phyloP scores from a whole-genome alignment of 306 rosid species.

The Trichosanthes cucumerina region DNA sequence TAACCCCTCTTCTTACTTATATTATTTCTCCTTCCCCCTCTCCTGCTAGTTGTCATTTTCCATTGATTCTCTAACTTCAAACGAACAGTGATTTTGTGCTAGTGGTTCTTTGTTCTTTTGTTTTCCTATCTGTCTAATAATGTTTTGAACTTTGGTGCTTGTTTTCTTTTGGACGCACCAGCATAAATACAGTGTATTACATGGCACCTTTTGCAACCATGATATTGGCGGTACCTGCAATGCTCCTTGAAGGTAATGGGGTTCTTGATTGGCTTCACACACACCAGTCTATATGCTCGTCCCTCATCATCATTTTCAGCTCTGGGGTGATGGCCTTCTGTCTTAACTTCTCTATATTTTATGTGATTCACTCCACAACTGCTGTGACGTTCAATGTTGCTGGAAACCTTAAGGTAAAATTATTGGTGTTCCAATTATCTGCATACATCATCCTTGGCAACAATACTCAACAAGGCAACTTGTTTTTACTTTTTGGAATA shows the following conservation, averaged over 20 bases:
- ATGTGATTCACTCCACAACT: conserved; percentile 93
- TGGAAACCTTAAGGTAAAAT: conserved; percentile 92
- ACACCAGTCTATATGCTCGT: conserved; percentile 50
- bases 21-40: background rate
- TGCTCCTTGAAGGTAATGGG: conserved; percentile 87
- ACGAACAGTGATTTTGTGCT: background rate
- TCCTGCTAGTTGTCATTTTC: background rate
- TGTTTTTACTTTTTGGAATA: background rate
- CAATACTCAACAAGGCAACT: background rate
- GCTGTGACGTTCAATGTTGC: conserved; percentile 97
- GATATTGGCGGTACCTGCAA: conserved; percentile 91
- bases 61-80: background rate
- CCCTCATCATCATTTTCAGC: conserved; percentile 71
- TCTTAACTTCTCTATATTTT: conserved; percentile 93
- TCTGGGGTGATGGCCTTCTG: conserved; percentile 95
- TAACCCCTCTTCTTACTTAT: background rate
- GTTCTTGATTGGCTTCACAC: conserved; percentile 71
- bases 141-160: background rate
- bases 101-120: background rate
- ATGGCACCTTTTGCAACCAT: conserved; percentile 98
- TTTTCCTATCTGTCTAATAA: background rate
- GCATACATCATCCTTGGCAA: background rate
- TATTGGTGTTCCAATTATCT: background rate
- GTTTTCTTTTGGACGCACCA: conserved; percentile 12
- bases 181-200: conserved; percentile 97